These are phyloP conservation scores for Phialophora macrospora DNA, from an alignment of 2,329 filamentous ascomycete genomes.

Conservation along the genomic window DNA sequence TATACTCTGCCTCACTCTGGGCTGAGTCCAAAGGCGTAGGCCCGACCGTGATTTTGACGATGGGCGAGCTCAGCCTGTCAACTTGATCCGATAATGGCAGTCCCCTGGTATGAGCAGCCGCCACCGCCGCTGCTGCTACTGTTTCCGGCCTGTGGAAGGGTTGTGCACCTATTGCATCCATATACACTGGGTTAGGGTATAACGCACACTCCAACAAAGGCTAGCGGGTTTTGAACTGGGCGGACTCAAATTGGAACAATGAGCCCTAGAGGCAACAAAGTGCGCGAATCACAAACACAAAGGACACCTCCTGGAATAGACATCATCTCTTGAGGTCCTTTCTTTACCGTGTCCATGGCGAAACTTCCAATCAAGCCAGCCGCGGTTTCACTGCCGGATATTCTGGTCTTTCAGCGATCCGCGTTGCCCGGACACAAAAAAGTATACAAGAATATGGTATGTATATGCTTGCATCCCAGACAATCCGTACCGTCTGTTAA, in stretches of 20 bases:
- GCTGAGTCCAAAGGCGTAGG: not conserved
- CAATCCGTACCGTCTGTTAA: not conserved
- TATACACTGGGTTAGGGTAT: not conserved
- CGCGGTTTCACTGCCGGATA: not conserved
- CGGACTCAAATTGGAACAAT: no score
- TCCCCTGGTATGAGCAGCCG: not conserved
- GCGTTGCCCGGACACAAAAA: not conserved
- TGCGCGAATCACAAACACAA: not conserved
- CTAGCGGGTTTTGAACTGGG: no score
- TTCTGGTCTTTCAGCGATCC: not conserved
- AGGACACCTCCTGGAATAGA: not conserved
- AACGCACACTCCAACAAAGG: no score
- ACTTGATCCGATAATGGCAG: not conserved
- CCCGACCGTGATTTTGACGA: not conserved
- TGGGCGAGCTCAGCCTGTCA: not conserved
- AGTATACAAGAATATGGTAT: not conserved
- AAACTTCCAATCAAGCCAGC: not conserved
- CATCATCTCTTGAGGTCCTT: not conserved
- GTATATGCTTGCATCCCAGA: not conserved
- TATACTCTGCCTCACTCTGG: constrained; percentile 52
- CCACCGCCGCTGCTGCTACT: not conserved
- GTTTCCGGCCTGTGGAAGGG: not conserved
- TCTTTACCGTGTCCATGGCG: not conserved
- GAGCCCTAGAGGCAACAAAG: not conserved
- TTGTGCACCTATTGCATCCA: not conserved